phyloP scores from a whole-genome alignment of 257 asterid species.

The Scutellaria baicalensis region DNA sequence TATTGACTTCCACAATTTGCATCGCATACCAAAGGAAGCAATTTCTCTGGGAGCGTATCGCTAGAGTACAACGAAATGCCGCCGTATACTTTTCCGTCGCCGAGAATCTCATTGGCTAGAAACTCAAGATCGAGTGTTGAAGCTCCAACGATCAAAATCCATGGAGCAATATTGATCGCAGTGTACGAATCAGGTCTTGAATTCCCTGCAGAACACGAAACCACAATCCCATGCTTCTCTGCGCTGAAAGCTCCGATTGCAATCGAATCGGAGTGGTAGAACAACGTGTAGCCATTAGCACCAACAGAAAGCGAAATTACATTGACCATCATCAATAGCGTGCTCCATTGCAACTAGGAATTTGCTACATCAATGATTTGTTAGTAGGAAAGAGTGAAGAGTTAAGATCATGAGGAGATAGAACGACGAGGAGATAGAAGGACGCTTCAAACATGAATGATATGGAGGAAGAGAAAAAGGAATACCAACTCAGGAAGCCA shows the following conservation, averaged over 20 bases:
- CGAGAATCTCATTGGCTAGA: conserved; percentile 78
- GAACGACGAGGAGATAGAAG: no score
- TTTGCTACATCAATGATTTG: no score
- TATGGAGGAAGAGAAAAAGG: no score
- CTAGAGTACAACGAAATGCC: conserved; percentile 90
- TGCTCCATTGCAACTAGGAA: no score
- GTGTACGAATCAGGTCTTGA: conserved; percentile 67
- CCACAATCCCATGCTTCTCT: conserved; percentile 56
- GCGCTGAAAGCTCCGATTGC: conserved; percentile 88
- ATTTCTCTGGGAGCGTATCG: conserved; percentile 21
- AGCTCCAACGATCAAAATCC: conserved; percentile 97
- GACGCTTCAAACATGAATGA: no score
- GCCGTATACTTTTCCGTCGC: conserved; percentile 48
- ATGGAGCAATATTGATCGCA: conserved; percentile 86
- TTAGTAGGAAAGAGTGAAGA: no score
- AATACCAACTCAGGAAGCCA: neutral
- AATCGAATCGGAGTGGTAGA: conserved; percentile 62
- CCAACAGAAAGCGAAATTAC: conserved; percentile 88
- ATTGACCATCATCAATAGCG: conserved; percentile 72
- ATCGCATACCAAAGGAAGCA: conserved; percentile 56
- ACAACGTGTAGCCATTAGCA: conserved; percentile 56
- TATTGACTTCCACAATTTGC: conserved; percentile 72
- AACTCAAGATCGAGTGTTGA: conserved; percentile 88
- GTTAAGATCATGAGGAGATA: no score
- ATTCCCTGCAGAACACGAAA: conserved; percentile 86